Conservation (phyloP, 176 grass and related monocot species). For the Carex cristatella region DNA sequence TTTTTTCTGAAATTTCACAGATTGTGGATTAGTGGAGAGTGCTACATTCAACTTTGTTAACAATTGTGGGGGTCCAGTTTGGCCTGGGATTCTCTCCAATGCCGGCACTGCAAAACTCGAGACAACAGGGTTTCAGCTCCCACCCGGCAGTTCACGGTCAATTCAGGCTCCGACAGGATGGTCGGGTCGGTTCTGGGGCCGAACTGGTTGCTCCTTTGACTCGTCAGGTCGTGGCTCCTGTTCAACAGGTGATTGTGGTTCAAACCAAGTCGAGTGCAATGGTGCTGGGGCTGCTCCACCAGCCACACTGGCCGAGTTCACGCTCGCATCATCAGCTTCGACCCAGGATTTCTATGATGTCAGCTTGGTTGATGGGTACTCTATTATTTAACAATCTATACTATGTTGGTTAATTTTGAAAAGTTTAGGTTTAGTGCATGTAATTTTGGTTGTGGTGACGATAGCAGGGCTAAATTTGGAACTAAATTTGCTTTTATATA, state of each 20-base stretch:
- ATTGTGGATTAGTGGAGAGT: constrained; percentile 15
- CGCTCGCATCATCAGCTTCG: constrained; percentile 36
- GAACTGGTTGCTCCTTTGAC: constrained; percentile 62
- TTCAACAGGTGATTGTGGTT: constrained; percentile 81
- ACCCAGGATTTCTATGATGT: constrained; percentile 95
- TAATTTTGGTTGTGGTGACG: neutral
- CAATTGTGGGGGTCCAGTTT: constrained; percentile 54
- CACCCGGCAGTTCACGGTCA: constrained; percentile 39
- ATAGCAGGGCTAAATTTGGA: neutral
- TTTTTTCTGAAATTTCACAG: constrained; percentile 7
- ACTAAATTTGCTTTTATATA: neutral
- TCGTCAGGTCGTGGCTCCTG: constrained; percentile 32
- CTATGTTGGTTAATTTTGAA: neutral
- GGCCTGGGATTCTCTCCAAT: constrained; percentile 77
- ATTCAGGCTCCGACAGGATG: constrained; percentile 57
- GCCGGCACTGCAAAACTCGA: constrained; percentile 48
- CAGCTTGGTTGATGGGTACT: constrained; percentile 63
- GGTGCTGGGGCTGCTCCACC: constrained; percentile 50
- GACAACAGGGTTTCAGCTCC: constrained; percentile 68
- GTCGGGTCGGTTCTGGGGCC: constrained; percentile 75
- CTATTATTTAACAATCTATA: neutral
- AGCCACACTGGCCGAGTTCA: constrained; percentile 83
- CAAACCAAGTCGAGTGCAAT: constrained; percentile 62
- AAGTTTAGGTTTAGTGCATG: neutral
- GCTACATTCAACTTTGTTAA: constrained; percentile 76